A percentile compares a stretch with the other conserved stretches of the same genome.
Evolutionary conservation across 148 eudicot species (phyloP).

Genomic region (Fagopyrum homotropicum): DNA sequence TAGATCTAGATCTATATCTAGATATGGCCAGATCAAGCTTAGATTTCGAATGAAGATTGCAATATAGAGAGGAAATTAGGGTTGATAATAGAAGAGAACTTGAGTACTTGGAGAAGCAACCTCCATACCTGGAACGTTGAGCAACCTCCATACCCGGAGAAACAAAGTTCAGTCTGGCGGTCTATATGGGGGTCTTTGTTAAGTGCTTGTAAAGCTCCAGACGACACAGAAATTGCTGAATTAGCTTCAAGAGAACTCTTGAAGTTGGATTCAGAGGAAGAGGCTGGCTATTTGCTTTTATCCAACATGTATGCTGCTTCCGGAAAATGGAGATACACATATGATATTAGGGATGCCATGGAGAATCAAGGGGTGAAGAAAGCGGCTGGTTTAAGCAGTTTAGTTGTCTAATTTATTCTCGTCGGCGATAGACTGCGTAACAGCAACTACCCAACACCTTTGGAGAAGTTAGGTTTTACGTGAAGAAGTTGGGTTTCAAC

Average conservation of each 20-base stretch:
- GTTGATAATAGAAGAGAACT: too few relatives aligned
- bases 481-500: too few relatives aligned
- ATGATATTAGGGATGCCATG: constrained; percentile 22
- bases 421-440: too few relatives aligned
- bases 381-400: constrained; percentile 21
- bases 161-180: not conserved
- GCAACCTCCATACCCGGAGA: too few relatives aligned
- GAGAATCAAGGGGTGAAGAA: constrained; percentile 17
- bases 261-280: constrained; percentile 22
- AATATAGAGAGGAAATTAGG: too few relatives aligned
- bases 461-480: too few relatives aligned
- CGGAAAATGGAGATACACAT: constrained; percentile 22
- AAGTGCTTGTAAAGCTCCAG: constrained; percentile 18
- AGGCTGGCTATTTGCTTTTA: constrained; percentile 18
- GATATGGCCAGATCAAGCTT: too few relatives aligned
- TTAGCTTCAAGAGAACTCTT: constrained; percentile 17
- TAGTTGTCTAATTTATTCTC: constrained; percentile 4
- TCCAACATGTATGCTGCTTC: constrained; percentile 22
- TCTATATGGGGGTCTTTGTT: constrained; percentile 25
- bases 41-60: too few relatives aligned
- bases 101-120: too few relatives aligned
- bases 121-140: too few relatives aligned
- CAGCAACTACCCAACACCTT: too few relatives aligned
- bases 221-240: constrained; percentile 18
- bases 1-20: too few relatives aligned